Evolutionary conservation across 768 basidiomycete species (phyloP).

Genomic region (Suillus placidus): DNA sequence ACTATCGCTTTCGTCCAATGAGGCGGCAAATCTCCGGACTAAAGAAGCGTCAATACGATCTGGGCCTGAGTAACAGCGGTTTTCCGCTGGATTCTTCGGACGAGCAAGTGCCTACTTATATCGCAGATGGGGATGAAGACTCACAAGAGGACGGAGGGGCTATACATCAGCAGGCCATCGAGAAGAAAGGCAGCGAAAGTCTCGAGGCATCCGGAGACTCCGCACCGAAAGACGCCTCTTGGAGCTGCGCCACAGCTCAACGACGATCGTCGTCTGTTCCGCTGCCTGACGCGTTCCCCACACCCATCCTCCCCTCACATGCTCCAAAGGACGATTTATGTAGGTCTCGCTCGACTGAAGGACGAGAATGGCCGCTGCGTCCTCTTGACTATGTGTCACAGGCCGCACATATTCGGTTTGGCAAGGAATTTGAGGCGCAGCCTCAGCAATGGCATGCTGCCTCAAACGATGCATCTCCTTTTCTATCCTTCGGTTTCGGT

Average conservation of each 20-base stretch:
- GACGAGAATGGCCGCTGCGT: background rate
- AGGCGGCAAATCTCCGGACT: conserved; percentile 35
- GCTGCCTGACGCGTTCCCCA: background rate
- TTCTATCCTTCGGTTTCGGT: background rate
- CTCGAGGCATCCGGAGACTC: background rate
- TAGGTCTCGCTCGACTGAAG: background rate
- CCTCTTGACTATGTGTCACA: conserved; percentile 16
- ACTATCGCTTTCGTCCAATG: conserved; percentile 65
- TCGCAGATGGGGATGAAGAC: background rate
- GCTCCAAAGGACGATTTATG: background rate
- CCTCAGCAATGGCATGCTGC: conserved; percentile 7
- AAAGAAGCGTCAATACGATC: conserved; percentile 22
- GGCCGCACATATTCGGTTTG: conserved; percentile 9
- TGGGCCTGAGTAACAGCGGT: conserved; percentile 19
- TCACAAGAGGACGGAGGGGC: background rate
- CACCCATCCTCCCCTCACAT: background rate
- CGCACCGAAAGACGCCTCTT: background rate
- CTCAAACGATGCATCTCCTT: background rate
- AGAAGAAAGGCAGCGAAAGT: conserved; percentile 1
- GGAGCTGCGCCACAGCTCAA: background rate
- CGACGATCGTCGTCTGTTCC: conserved; percentile 17
- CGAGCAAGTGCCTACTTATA: background rate
- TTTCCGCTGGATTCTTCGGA: conserved; percentile 2
- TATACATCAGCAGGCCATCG: background rate
- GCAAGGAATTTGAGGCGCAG: background rate